Conservation (phyloP, 495 filamentous ascomycete species). For the Penicillium salamii region DNA sequence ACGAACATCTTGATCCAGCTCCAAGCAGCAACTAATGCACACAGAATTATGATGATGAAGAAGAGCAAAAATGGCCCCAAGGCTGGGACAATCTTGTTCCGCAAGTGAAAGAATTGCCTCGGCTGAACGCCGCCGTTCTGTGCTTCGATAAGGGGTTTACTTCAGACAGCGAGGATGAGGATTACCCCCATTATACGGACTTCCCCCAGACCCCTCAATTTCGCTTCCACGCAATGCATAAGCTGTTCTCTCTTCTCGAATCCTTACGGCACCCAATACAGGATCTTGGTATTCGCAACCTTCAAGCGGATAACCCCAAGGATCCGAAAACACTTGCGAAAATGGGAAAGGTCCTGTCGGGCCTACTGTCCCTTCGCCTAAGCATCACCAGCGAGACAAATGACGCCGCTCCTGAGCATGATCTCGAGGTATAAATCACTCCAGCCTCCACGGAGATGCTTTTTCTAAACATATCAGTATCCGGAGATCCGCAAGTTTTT, state of each 20-base stretch:
- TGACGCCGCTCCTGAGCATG: conserved; percentile 9
- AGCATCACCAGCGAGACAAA: conserved; percentile 12
- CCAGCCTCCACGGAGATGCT: not conserved
- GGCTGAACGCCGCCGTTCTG: conserved; percentile 10
- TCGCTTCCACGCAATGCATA: conserved; percentile 7
- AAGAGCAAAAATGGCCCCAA: conserved; percentile 3
- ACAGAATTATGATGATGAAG: conserved; percentile 8
- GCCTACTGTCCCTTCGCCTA: conserved; percentile 11
- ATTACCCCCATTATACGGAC: not conserved
- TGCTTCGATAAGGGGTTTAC: conserved; percentile 10
- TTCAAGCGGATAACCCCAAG: conserved; percentile 14
- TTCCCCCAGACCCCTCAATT: conserved; percentile 2
- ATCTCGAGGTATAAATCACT: conserved; percentile 5
- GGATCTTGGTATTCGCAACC: conserved; percentile 11
- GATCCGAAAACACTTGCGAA: conserved; percentile 1
- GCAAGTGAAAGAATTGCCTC: conserved; percentile 10
- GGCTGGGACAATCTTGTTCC: conserved; percentile 3
- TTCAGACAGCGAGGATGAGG: not conserved
- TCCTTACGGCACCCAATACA: not conserved
- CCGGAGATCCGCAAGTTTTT: conserved; percentile 4
- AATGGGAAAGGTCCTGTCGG: conserved; percentile 5
- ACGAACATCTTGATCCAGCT: conserved; percentile 6
- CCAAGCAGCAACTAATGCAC: conserved; percentile 7
- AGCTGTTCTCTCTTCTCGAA: conserved; percentile 1
- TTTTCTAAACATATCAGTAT: conserved; percentile 1